phyloP scores from a whole-genome alignment of 768 basidiomycete genomes.

The Suillus placidus region DNA sequence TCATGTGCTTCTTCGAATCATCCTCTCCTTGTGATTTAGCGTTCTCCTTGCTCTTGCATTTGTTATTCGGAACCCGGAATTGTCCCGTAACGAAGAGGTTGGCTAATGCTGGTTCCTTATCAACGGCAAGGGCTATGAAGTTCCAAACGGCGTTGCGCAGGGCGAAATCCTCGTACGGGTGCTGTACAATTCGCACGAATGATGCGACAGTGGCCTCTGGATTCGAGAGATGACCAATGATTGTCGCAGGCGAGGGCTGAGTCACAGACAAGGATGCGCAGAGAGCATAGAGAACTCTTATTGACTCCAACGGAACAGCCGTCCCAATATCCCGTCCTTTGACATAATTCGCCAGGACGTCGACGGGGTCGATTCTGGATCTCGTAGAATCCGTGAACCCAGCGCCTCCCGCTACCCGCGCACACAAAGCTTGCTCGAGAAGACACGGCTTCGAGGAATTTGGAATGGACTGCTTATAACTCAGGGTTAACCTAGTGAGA shows the following conservation, averaged over 20 bases:
- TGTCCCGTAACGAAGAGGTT: slow-evolving; percentile 77
- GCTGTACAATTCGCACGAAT: slow-evolving; percentile 71
- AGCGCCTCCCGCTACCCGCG: slow-evolving; percentile 55
- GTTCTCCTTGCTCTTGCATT: slow-evolving; percentile 43
- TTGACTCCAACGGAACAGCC: slow-evolving; percentile 65
- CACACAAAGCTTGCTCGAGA: slow-evolving; percentile 77
- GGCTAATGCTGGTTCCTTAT: slow-evolving; percentile 85
- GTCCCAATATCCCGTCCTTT: slow-evolving; percentile 64
- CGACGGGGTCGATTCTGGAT: slow-evolving; percentile 68
- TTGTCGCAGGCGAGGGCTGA: slow-evolving; percentile 66
- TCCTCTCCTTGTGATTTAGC: slow-evolving; percentile 21
- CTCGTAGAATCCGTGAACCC: slow-evolving; percentile 46
- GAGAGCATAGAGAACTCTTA: slow-evolving; percentile 45
- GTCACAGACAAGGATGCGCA: slow-evolving; percentile 64
- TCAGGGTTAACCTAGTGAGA: slow-evolving; percentile 63
- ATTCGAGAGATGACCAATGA: slow-evolving; percentile 77
- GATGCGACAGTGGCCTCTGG: slow-evolving; percentile 71
- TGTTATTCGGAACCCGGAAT: slow-evolving; percentile 51
- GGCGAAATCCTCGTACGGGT: slow-evolving; percentile 77
- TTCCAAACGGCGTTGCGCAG: slow-evolving; percentile 82
- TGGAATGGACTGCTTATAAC: slow-evolving; percentile 57
- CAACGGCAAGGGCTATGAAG: slow-evolving; percentile 78
- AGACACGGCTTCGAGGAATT: slow-evolving; percentile 55
- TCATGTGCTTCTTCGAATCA: slow-evolving; percentile 43
- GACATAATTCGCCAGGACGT: slow-evolving; percentile 70